phyloP scores from a whole-genome alignment of 495 filamentous ascomycete species.

The Tuber melanosporum region DNA sequence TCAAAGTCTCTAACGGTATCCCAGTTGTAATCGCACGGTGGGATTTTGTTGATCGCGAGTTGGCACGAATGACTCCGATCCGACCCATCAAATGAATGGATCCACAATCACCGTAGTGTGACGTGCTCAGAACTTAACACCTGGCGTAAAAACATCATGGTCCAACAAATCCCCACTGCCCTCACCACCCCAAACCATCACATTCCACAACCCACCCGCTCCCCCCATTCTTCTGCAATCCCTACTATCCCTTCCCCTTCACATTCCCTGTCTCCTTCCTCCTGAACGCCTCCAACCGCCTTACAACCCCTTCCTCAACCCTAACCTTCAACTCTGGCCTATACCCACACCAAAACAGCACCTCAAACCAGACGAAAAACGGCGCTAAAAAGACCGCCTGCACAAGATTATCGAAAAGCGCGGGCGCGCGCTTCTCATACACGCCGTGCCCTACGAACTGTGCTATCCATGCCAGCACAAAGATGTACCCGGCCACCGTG shows the following conservation, averaged over 20 bases:
- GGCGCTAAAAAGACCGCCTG: constrained; percentile 92
- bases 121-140: background rate
- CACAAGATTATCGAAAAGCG: constrained; percentile 79
- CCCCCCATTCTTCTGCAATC: background rate
- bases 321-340: constrained; percentile 75
- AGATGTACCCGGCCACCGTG: constrained; percentile 56
- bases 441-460: constrained; percentile 90
- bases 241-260: constrained; percentile 18
- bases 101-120: background rate
- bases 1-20: background rate
- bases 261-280: constrained; percentile 44
- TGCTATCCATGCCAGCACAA: constrained; percentile 69
- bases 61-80: background rate
- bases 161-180: background rate
- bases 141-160: background rate
- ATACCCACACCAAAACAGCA: constrained; percentile 86
- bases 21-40: background rate
- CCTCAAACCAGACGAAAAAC: constrained; percentile 96
- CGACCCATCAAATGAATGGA: background rate
- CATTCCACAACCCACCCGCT: background rate
- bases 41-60: background rate
- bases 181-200: background rate
- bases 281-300: constrained; percentile 59
- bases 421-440: constrained; percentile 83
- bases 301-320: constrained; percentile 64